Evolutionary conservation across 495 filamentous ascomycete species (phyloP), one percentile per base, ranked within the genome.

Genomic region (Cudoniella acicularis): DNA sequence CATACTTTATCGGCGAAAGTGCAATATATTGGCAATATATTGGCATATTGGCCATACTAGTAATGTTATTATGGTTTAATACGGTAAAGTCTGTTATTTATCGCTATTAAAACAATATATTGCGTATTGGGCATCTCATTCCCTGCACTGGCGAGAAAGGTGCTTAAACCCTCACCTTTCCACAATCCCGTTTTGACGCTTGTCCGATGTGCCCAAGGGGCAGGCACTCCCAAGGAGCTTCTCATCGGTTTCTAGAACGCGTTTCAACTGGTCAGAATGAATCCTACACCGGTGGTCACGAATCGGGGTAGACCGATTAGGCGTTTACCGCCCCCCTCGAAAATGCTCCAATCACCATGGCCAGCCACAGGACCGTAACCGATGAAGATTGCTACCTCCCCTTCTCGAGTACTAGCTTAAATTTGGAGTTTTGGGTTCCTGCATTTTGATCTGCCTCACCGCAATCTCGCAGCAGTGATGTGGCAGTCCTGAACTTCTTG

Each of bases 171-270:
- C 30, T 13, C 30, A 36, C 30, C 30, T 36, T 36, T 36, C 13
- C 30, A 36, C 4, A 13, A 36, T 36, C 13, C 30, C 13, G 13
- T 36, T 36, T 36, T 36, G 30, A 6, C 22, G 21, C 23, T 10
- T 51, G 10, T 51, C 21, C 11, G 18, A 24, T 51, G 8, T 48
- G 45, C 45, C 45, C 48, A 23, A 51, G 17, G 23, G 8, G 48
- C 48, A 16, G 48, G 30, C 13, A 13, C 17, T 8, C 22, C 23
- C 48, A 21, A 24, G 18, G n/a, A 51, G 8, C 17, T 22, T 51
- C 30, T 51, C 48, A 51, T 51, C 48, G 48, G 48, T 51, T 51
- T 36, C 48, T 26, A 24, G 48, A 51, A 26, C 11, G 48, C 23
- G 10, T 20, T 51, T 9, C 48, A 51, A 51, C 23, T 51, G 48